A percentile compares a stretch with the other conserved stretches of the same genome.
These are phyloP conservation scores for Neonectria hederae DNA, from an alignment of 2,329 filamentous ascomycete species.

Conservation along the genomic window DNA sequence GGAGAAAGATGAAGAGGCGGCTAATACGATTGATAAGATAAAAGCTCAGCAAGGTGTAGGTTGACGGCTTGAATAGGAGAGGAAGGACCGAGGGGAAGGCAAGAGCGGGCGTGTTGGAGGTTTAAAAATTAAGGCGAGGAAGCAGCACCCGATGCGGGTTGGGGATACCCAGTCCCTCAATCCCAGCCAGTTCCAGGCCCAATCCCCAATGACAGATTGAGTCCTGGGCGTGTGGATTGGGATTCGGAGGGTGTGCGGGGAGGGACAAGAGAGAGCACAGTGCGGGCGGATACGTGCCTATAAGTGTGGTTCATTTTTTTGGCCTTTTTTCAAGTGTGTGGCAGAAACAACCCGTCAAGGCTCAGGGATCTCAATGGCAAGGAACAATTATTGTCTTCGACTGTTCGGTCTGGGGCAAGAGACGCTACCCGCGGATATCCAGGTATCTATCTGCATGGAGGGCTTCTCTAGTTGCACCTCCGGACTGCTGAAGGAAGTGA, in stretches of 20 bases:
- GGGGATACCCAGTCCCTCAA: slow-evolving; percentile 27
- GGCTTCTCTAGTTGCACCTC: not conserved
- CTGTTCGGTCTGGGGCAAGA: not conserved
- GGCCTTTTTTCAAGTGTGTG: slow-evolving; percentile 1
- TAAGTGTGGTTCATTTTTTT: slow-evolving; percentile 7
- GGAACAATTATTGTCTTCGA: not conserved
- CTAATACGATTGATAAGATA: slow-evolving; percentile 39
- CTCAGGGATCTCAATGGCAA: not conserved
- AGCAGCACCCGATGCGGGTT: slow-evolving; percentile 33
- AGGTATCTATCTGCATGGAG: not conserved
- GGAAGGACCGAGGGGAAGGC: slow-evolving; percentile 18
- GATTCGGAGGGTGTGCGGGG: slow-evolving; percentile 1
- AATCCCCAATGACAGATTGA: slow-evolving; percentile 14
- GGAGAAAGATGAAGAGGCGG: not conserved
- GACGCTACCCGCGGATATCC: not conserved
- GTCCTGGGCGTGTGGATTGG: slow-evolving; percentile 24
- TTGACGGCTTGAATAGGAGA: slow-evolving; percentile 15
- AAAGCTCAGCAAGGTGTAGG: not conserved
- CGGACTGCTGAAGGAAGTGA: not conserved
- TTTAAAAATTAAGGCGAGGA: slow-evolving; percentile 39
- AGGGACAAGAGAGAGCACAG: slow-evolving; percentile 5
- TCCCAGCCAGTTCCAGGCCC: slow-evolving; percentile 4
- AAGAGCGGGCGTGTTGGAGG: slow-evolving; percentile 36
- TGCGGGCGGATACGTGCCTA: slow-evolving; percentile 9
- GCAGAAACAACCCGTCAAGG: not conserved